Base-by-base conservation (phyloP, 2,329 filamentous ascomycete species). In the Grosmannia penicillata region DNA sequence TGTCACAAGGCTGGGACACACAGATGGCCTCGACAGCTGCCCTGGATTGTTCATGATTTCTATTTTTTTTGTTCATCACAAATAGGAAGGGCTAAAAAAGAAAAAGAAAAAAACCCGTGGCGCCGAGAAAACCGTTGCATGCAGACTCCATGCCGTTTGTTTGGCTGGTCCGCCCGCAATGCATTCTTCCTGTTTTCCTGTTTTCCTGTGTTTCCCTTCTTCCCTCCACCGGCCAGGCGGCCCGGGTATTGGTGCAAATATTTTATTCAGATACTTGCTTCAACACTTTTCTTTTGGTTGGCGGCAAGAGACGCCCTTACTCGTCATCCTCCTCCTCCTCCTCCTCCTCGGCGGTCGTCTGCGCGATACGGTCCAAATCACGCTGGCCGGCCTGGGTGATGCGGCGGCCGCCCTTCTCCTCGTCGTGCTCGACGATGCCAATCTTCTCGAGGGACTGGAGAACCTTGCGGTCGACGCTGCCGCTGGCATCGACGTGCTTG, bases 361-460 rank as follows among this genome's bases (percentile, higher is more conserved):
- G 79, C 59, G 82, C 82, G 56, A 89, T 87, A 65, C 76, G 89
- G 75, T 96, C 91, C 75, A 98, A 76, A 82, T 98, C 91, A 75
- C 91, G 84, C 78, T 95, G 87, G 61, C 91, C 91, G 59, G 78
- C 78, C 75, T 96, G 86, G 57, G 91, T 96, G 70, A 98, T 96
- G 65, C 91, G 80, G 61, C 91, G 84, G 59, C 91, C 91, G 67
- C 91, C 91, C 78, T 94, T 94, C 53, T 96, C 89, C 76, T 95
- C 89, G 57, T 95, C 89, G 60, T 82, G 72, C 81, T 98, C 91
- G 48, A 98, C 72, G 55, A 98, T 87, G 65, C 89, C 87, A 57
- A 98, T 95, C 82, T 96, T 95, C 82, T 95, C 91, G 43, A 98
- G 82, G 47, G 87, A 73, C 76, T 98, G 91, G 64, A 95, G 71